A percentile compares a stretch with the other conserved stretches of the same genome.
phyloP scores from a whole-genome alignment of 2,329 filamentous ascomycete species.

The Paecilomyces formosus region DNA sequence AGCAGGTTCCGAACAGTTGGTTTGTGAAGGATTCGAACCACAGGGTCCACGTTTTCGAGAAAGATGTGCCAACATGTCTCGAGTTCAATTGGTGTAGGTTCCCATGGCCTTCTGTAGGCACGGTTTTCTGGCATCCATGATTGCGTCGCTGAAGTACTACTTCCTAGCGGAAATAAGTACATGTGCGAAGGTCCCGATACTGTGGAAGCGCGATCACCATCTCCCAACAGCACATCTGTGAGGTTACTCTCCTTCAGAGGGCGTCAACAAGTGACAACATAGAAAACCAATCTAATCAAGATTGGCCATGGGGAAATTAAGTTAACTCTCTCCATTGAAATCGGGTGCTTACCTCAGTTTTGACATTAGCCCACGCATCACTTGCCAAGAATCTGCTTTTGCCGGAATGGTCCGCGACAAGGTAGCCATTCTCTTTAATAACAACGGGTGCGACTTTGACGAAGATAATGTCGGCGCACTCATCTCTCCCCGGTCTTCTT shows the following conservation, averaged over 20 bases:
- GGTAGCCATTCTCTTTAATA: neutral
- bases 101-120: neutral
- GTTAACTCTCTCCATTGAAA: neutral
- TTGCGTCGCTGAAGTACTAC: neutral
- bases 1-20: conserved; percentile 1
- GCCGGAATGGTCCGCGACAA: neutral
- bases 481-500: neutral
- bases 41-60: conserved; percentile 7
- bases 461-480: neutral
- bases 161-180: neutral
- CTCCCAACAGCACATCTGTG: neutral
- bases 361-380: conserved; percentile 3
- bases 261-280: neutral
- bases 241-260: neutral
- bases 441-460: neutral
- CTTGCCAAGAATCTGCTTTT: conserved; percentile 1
- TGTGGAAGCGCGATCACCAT: neutral
- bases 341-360: conserved; percentile 1
- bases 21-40: conserved; percentile 6
- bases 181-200: neutral
- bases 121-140: neutral
- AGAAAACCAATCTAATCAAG: neutral
- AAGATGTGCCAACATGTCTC: conserved; percentile 10
- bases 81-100: neutral
- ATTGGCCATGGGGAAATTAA: neutral